A percentile compares a stretch with the other conserved stretches of the same genome.
Evolutionary conservation across 352 stramenopile genomes (phyloP).

Genomic region (Pythium coloratum): DNA sequence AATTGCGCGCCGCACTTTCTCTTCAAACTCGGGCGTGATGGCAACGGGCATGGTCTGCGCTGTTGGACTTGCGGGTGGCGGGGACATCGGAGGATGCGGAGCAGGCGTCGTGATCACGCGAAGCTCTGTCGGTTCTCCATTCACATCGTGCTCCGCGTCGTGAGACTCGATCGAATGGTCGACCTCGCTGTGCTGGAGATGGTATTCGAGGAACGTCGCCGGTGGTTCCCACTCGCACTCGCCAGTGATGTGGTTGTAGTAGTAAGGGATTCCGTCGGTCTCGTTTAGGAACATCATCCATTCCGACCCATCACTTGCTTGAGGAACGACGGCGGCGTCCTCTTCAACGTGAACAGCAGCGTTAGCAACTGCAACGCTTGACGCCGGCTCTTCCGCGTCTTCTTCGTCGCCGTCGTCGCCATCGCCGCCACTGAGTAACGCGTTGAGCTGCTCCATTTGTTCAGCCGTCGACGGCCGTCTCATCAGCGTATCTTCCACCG

Average conservation of each 20-base stretch:
- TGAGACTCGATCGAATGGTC: not conserved
- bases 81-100: not conserved
- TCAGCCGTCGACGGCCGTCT: conserved; percentile 52
- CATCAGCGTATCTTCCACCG: not conserved
- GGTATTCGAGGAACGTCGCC: conserved; percentile 47
- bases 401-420: conserved; percentile 26
- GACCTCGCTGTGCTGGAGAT: conserved; percentile 26
- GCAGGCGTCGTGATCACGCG: not conserved
- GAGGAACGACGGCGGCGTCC: not conserved
- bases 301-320: conserved; percentile 12
- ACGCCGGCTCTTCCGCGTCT: not conserved
- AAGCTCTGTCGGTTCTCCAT: not conserved
- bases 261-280: conserved; percentile 62
- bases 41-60: not conserved
- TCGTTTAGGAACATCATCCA: conserved; percentile 81
- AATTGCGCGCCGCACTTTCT: conserved; percentile 52
- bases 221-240: conserved; percentile 72
- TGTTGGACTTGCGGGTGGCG: not conserved
- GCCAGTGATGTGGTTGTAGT: conserved; percentile 60
- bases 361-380: not conserved
- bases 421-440: conserved; percentile 48
- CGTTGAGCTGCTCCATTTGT: conserved; percentile 62
- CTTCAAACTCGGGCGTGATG: conserved; percentile 53
- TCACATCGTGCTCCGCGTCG: not conserved
- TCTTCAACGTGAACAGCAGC: not conserved